phyloP scores from a whole-genome alignment of 768 basidiomycete genomes.

The Mycena rosella region DNA sequence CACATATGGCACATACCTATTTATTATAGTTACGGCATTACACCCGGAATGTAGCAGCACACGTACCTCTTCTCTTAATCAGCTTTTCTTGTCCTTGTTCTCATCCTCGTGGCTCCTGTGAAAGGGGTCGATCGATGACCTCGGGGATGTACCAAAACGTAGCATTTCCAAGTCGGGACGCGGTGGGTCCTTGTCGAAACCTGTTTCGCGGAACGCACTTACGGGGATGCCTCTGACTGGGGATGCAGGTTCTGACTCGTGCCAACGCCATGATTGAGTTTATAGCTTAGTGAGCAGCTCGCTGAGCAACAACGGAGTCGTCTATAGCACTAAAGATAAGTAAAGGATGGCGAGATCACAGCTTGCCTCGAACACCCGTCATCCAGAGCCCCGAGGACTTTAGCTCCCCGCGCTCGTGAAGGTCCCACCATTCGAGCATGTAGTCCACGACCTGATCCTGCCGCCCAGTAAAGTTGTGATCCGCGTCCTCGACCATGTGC shows the following conservation, averaged over 20 bases:
- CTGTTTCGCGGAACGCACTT: neutral
- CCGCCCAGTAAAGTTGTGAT: constrained; percentile 82
- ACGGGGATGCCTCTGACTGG: neutral
- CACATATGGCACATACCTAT: no score
- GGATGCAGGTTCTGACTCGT: neutral
- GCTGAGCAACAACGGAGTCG: neutral
- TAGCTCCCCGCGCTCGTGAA: constrained; percentile 59
- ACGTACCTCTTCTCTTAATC: constrained; percentile 20
- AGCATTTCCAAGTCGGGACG: constrained; percentile 15
- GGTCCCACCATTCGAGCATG: constrained; percentile 77
- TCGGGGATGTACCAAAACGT: constrained; percentile 20
- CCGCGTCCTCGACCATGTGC: constrained; percentile 77
- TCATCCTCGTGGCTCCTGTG: constrained; percentile 5
- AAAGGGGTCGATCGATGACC: neutral
- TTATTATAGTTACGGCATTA: constrained; percentile 34
- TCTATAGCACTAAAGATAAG: constrained; percentile 26
- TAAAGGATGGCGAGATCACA: constrained; percentile 48
- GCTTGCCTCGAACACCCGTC: constrained; percentile 64
- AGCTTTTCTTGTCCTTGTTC: constrained; percentile 15
- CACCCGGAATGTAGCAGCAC: constrained; percentile 32
- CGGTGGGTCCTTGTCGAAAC: neutral
- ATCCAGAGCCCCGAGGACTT: constrained; percentile 72
- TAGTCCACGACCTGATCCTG: constrained; percentile 76
- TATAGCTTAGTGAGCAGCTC: constrained; percentile 31
- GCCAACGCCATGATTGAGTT: constrained; percentile 25